These are phyloP conservation scores for Hypoxylon subgilvum DNA, from an alignment of 495 filamentous ascomycete genomes.

Conservation along the genomic window DNA sequence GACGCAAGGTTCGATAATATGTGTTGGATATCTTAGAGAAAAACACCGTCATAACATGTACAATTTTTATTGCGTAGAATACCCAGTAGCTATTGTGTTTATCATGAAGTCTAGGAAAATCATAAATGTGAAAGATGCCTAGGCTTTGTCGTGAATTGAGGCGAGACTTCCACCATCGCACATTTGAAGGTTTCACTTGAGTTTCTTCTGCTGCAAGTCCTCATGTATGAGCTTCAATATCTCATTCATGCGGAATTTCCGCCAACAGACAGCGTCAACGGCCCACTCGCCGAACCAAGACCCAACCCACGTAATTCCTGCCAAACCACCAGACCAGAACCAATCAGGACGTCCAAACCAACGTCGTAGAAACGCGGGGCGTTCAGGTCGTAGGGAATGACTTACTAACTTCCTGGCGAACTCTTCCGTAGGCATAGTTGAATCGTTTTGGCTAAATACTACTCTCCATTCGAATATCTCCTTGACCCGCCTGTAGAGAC, in stretches of 20 bases:
- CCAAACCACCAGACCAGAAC: slow-evolving; percentile 54
- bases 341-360: slow-evolving; percentile 56
- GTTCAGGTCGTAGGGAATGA: slow-evolving; percentile 45
- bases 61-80: too few relatives aligned
- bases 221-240: slow-evolving; percentile 44
- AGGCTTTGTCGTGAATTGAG: neutral
- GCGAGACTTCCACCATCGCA: neutral
- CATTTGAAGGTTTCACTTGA: slow-evolving; percentile 26
- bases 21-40: too few relatives aligned
- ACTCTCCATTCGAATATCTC: slow-evolving; percentile 52
- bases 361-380: slow-evolving; percentile 41
- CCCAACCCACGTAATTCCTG: slow-evolving; percentile 44
- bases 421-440: slow-evolving; percentile 47
- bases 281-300: slow-evolving; percentile 49
- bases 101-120: too few relatives aligned
- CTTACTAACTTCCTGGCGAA: slow-evolving; percentile 48
- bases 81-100: too few relatives aligned
- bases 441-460: slow-evolving; percentile 53
- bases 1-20: too few relatives aligned
- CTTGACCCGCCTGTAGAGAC: slow-evolving; percentile 49
- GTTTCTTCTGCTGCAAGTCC: slow-evolving; percentile 34
- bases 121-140: neutral
- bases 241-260: slow-evolving; percentile 45
- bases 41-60: too few relatives aligned
- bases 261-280: slow-evolving; percentile 47